Conservation (phyloP, 1,284 basidiomycete genomes). For the Vanrija pseudolonga region DNA sequence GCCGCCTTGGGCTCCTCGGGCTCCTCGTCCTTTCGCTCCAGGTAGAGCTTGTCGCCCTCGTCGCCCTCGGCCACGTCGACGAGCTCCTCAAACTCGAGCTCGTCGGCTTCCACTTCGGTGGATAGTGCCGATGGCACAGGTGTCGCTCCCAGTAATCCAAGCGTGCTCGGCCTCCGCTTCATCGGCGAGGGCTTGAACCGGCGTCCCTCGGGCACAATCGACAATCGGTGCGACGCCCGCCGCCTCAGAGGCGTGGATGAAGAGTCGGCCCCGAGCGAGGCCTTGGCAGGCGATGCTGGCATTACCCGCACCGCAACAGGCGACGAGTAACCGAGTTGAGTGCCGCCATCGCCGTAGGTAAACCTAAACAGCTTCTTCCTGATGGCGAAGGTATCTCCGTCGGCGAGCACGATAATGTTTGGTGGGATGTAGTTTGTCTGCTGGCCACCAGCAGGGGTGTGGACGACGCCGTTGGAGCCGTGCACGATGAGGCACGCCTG, state of each 20-base stretch:
- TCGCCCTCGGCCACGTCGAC: constrained; percentile 35
- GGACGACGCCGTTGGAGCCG: constrained; percentile 35
- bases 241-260: constrained; percentile 7
- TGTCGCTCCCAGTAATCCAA: constrained; percentile 1
- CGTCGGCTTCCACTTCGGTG: constrained; percentile 13
- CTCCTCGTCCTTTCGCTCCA: constrained; percentile 30
- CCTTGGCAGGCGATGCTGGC: constrained; percentile 2
- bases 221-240: constrained; percentile 34
- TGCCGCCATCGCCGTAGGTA: constrained; percentile 27
- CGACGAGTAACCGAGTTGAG: not conserved
- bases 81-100: constrained; percentile 8
- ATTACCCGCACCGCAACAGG: not conserved
- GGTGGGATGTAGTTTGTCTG: constrained; percentile 22
- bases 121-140: not conserved
- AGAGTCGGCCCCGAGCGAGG: not conserved
- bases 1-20: constrained; percentile 16
- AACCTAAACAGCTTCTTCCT: constrained; percentile 46
- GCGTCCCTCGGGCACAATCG: constrained; percentile 38
- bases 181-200: constrained; percentile 39
- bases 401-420: constrained; percentile 19
- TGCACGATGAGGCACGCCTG: constrained; percentile 39
- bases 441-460: constrained; percentile 15
- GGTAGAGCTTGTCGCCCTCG: constrained; percentile 40
- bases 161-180: constrained; percentile 11
- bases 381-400: constrained; percentile 40